Conservation (phyloP, 2,329 filamentous ascomycete species). For the Fusarium euwallaceae region DNA sequence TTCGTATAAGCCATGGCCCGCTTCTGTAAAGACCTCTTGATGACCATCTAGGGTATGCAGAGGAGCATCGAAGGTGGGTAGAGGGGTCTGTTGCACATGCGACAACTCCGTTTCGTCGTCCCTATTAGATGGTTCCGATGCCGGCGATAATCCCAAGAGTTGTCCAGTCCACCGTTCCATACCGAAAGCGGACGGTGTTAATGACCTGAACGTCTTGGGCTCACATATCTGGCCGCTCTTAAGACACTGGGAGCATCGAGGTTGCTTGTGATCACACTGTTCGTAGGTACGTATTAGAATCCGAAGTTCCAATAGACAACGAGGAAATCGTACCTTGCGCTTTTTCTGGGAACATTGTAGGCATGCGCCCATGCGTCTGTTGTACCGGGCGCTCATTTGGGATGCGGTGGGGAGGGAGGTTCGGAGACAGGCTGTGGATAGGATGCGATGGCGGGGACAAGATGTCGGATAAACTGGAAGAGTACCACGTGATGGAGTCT, state of each 20-base stretch:
- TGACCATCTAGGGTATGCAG: neutral
- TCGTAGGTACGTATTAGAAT: no score
- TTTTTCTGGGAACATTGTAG: neutral
- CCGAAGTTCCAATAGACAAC: no score
- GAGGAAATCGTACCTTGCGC: neutral
- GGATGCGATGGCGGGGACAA: neutral
- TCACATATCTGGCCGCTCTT: neutral
- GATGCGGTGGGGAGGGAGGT: neutral
- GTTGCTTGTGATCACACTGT: neutral
- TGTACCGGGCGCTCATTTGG: neutral
- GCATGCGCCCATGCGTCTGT: neutral
- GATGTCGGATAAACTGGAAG: neutral
- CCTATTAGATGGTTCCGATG: neutral
- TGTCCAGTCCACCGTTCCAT: neutral
- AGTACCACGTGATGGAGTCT: neutral
- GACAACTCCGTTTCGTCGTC: neutral
- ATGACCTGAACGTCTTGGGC: neutral
- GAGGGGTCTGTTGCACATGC: neutral
- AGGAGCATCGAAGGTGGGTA: neutral
- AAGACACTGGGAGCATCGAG: neutral
- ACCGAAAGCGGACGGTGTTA: neutral
- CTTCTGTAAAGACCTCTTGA: neutral
- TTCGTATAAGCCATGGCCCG: neutral
- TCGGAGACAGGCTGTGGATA: neutral
- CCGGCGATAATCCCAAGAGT: neutral